phyloP scores from a whole-genome alignment of 2,329 filamentous ascomycete species.

The Hypoxylon rubiginosum region DNA sequence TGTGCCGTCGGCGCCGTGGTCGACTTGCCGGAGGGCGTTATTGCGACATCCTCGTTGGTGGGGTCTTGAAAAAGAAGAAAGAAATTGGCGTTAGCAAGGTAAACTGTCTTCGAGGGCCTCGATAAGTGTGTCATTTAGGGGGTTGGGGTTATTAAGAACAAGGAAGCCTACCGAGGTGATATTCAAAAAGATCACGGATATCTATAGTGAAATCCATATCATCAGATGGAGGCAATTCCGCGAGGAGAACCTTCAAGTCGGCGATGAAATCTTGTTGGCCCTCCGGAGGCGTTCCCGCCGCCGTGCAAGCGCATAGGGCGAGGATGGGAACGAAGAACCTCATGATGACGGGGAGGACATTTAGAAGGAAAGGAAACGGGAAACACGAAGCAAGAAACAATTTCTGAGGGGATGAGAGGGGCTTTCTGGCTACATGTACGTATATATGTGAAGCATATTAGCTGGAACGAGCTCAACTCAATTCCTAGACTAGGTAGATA shows the following conservation, averaged over 20 bases:
- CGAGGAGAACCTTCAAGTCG: not conserved
- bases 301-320: slow-evolving; percentile 3
- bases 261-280: not conserved
- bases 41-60: not conserved
- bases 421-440: not conserved
- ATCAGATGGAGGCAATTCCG: not conserved
- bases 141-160: too few species aligned
- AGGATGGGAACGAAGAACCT: slow-evolving; percentile 10
- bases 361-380: not conserved
- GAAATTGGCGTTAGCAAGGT: not conserved
- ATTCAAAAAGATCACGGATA: not conserved
- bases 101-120: too few species aligned
- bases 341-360: slow-evolving; percentile 29
- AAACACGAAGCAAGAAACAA: not conserved
- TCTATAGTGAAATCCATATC: not conserved
- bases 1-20: not conserved
- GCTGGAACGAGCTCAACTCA: too few species aligned
- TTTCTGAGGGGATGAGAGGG: not conserved
- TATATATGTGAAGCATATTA: too few species aligned
- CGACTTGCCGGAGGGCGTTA: not conserved
- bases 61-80: not conserved
- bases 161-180: too few species aligned
- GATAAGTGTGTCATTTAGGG: too few species aligned
- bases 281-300: slow-evolving; percentile 2
- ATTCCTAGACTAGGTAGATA: too few species aligned